Evolutionary conservation across 148 eudicot species (phyloP).

Genomic region (Spergularia marina): DNA sequence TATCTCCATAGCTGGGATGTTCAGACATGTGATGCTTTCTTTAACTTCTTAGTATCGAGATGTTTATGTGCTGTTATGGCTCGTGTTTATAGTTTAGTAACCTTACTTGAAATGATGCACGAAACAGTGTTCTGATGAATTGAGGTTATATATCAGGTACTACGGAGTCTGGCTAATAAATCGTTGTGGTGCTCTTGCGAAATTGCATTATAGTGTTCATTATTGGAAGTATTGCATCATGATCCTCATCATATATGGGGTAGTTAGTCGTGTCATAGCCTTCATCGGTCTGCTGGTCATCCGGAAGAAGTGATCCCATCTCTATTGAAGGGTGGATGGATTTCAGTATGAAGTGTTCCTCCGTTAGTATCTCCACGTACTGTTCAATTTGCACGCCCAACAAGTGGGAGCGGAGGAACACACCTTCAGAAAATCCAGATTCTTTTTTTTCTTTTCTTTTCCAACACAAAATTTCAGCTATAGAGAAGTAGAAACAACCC

Average conservation of each 20-base stretch:
- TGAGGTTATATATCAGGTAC: slow-evolving; percentile 37
- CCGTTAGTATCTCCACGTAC: not conserved
- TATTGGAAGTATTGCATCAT: slow-evolving; percentile 40
- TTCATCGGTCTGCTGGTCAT: slow-evolving; percentile 49
- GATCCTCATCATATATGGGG: slow-evolving; percentile 39
- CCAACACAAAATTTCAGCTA: not conserved
- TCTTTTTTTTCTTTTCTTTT: not conserved
- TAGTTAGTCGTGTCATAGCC: slow-evolving; percentile 46
- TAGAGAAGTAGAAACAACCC: not conserved
- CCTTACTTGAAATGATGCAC: too few relatives aligned
- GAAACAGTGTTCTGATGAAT: not conserved
- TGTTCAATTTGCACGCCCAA: not conserved
- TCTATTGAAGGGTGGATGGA: not conserved
- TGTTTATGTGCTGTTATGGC: not conserved
- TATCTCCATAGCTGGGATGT: too few relatives aligned
- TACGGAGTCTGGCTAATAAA: slow-evolving; percentile 70
- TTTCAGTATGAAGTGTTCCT: not conserved
- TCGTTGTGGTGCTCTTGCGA: slow-evolving; percentile 50
- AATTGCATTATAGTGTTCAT: slow-evolving; percentile 39
- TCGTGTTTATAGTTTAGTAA: not conserved
- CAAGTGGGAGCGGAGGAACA: too few relatives aligned
- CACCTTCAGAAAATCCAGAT: not conserved
- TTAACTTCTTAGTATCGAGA: not conserved
- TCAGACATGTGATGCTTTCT: too few relatives aligned
- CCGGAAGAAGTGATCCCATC: slow-evolving; percentile 37